Percentiles rank a stretch among this genome's conserved stretches.
Conservation (phyloP, 2,329 filamentous ascomycete species). For the Hirsutella rhossiliensis region DNA sequence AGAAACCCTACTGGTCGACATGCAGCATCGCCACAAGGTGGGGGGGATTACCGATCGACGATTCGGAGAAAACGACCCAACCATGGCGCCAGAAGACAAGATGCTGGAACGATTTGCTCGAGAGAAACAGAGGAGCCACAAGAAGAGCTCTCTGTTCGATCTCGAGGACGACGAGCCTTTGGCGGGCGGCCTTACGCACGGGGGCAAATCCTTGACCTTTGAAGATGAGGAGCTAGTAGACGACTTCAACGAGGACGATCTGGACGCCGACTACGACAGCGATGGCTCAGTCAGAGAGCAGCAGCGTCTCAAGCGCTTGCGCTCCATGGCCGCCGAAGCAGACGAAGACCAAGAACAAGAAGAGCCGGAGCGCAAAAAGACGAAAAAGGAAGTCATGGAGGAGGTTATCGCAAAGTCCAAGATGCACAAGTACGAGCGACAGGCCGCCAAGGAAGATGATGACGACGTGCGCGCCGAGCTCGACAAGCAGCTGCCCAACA, state of each 20-base stretch:
- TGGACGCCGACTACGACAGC: conserved; percentile 48
- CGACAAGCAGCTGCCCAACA: conserved; percentile 68
- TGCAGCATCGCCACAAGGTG: conserved; percentile 80
- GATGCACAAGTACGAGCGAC: conserved; percentile 84
- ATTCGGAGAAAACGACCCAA: conserved; percentile 91
- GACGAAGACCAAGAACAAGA: conserved; percentile 37
- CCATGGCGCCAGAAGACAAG: conserved; percentile 85
- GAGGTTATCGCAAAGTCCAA: conserved; percentile 98
- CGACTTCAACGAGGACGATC: conserved; percentile 70
- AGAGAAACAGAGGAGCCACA: conserved; percentile 71
- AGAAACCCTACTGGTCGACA: conserved; percentile 75
- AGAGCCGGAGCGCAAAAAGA: conserved; percentile 76
- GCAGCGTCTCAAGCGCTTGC: conserved; percentile 44
- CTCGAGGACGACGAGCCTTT: conserved; percentile 60
- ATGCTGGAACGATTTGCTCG: conserved; percentile 82
- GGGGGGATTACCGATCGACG: conserved; percentile 86
- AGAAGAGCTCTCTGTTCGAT: conserved; percentile 74
- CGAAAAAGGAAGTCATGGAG: conserved; percentile 94
- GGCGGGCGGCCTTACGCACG: conserved; percentile 61
- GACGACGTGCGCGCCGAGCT: conserved; percentile 75
- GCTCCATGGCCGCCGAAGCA: conserved; percentile 29
- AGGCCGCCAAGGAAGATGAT: conserved; percentile 85
- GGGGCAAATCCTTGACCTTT: conserved; percentile 62
- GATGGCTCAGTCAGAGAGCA: conserved; percentile 41
- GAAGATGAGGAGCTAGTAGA: conserved; percentile 44